These are phyloP conservation scores for Lepidium aucheri DNA, from an alignment of 345 rosid genomes.

Conservation along the genomic window DNA sequence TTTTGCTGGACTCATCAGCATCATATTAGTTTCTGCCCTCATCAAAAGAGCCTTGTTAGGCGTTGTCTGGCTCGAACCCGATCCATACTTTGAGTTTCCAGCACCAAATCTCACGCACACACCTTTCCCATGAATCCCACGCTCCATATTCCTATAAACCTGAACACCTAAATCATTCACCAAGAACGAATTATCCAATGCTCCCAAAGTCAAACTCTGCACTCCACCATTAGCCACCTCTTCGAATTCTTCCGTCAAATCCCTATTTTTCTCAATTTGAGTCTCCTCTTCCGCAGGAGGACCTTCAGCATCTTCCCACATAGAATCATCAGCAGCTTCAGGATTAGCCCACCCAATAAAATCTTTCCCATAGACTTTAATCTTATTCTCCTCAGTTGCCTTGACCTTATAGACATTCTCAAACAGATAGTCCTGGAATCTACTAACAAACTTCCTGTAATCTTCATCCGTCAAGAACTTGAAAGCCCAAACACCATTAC, in stretches of 20 bases:
- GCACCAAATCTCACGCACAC: slow-evolving; percentile 50
- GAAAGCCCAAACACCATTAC: slow-evolving; percentile 84
- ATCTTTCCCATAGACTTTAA: slow-evolving; percentile 80
- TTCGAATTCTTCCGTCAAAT: slow-evolving; percentile 75
- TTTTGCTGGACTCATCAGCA: slow-evolving; percentile 85
- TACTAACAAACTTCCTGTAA: slow-evolving; percentile 55
- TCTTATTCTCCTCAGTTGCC: slow-evolving; percentile 61
- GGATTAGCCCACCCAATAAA: slow-evolving; percentile 90
- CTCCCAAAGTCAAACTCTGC: slow-evolving; percentile 85
- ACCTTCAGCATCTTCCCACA: slow-evolving; percentile 90
- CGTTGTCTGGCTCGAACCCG: slow-evolving; percentile 31
- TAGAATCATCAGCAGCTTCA: slow-evolving; percentile 76
- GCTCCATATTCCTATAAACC: slow-evolving; percentile 58
- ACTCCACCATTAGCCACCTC: slow-evolving; percentile 88
- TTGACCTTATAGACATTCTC: slow-evolving; percentile 70
- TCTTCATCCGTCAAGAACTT: slow-evolving; percentile 59
- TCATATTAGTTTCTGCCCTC: slow-evolving; percentile 95
- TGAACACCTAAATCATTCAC: slow-evolving; percentile 85
- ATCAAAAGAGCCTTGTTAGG: slow-evolving; percentile 82
- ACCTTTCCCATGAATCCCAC: slow-evolving; percentile 83
- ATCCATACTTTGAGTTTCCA: slow-evolving; percentile 28
- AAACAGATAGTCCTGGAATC: slow-evolving; percentile 66
- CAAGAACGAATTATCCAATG: slow-evolving; percentile 82
- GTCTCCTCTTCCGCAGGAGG: slow-evolving; percentile 27
- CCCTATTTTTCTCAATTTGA: slow-evolving; percentile 26